These are phyloP conservation scores for Hypoxylon sp. DNA, from an alignment of 2,329 filamentous ascomycete species.

Conservation along the genomic window DNA sequence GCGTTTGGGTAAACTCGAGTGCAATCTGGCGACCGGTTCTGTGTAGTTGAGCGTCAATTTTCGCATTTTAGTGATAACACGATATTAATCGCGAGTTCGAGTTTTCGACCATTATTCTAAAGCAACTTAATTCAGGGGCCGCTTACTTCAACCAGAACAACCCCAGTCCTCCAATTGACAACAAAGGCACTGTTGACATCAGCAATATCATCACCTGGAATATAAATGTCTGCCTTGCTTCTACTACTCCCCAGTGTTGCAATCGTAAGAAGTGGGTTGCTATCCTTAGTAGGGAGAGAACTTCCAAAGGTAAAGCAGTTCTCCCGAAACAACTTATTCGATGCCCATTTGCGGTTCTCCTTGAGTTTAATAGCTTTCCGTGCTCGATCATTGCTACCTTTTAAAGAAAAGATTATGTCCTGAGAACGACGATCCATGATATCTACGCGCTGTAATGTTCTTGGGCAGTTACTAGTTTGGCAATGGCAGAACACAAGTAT, in stretches of 20 bases:
- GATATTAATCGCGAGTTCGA: neutral
- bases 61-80: neutral
- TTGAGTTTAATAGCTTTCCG: neutral
- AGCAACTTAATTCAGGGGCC: neutral
- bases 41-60: neutral
- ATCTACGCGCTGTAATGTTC: neutral
- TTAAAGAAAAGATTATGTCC: neutral
- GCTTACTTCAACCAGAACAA: conserved; percentile 27
- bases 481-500: neutral
- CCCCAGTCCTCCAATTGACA: conserved; percentile 20
- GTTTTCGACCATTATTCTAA: too few species aligned
- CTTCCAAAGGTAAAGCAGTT: conserved; percentile 3
- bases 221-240: conserved; percentile 13
- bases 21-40: neutral
- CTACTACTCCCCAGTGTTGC: conserved; percentile 12
- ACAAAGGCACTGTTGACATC: conserved; percentile 13
- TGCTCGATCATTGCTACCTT: conserved; percentile 4
- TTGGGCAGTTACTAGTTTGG: neutral
- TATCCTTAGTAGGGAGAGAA: neutral
- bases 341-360: neutral
- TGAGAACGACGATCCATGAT: neutral
- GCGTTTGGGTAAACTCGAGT: conserved; percentile 14
- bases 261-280: neutral
- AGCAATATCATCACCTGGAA: conserved; percentile 12
- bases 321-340: neutral